phyloP scores from a whole-genome alignment of 768 basidiomycete genomes.

The Paxillus rubicundulus region DNA sequence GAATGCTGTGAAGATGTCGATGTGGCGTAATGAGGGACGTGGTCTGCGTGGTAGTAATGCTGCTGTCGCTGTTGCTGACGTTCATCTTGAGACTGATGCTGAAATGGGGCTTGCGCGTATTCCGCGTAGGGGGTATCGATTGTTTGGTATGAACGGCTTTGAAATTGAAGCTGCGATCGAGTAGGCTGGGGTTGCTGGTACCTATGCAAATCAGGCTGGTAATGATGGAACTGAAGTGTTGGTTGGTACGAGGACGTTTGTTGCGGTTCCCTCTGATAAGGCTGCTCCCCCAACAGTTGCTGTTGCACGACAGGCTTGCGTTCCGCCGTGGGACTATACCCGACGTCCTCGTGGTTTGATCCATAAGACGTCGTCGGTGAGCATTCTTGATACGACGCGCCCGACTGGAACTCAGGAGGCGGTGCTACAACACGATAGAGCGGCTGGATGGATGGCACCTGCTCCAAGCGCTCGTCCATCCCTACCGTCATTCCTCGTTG shows the following conservation, averaged over 20 bases:
- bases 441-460: slow-evolving; percentile 18
- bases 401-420: slow-evolving; percentile 14
- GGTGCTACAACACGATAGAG: slow-evolving; percentile 24
- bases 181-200: slow-evolving; percentile 9
- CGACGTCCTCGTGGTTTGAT: neutral
- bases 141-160: slow-evolving; percentile 10
- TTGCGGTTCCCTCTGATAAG: slow-evolving; percentile 4
- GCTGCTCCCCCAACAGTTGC: neutral
- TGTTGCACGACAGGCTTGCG: neutral
- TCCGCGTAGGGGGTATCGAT: slow-evolving; percentile 15
- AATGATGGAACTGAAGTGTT: slow-evolving; percentile 10
- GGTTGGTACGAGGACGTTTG: slow-evolving; percentile 6
- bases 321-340: slow-evolving; percentile 2
- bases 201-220: slow-evolving; percentile 12
- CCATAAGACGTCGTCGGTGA: slow-evolving; percentile 8
- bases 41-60: slow-evolving; percentile 10
- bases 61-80: slow-evolving; percentile 18
- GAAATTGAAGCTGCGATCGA: slow-evolving; percentile 21
- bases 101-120: slow-evolving; percentile 11
- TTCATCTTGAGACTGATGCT: slow-evolving; percentile 14
- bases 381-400: neutral
- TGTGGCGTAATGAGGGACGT: slow-evolving; percentile 4
- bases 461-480: neutral
- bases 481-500: neutral
- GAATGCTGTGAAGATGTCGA: slow-evolving; percentile 5